A percentile compares a stretch with the other conserved stretches of the same genome.
These are phyloP conservation scores for Pulveroboletus frians DNA, from an alignment of 768 basidiomycete genomes.

Conservation along the genomic window DNA sequence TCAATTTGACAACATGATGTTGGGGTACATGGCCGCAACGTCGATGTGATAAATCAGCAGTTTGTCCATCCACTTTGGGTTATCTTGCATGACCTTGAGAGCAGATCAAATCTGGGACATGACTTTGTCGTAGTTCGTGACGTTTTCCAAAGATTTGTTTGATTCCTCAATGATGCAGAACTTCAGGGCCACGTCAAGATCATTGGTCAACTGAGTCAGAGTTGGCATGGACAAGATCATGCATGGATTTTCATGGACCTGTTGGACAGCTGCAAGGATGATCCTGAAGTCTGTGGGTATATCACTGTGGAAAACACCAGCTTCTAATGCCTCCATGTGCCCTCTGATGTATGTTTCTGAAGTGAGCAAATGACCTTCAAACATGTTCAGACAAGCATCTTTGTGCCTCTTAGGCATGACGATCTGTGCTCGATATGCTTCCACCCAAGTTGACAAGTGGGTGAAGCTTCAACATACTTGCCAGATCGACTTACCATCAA, in stretches of 20 bases:
- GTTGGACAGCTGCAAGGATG: slow-evolving; percentile 77
- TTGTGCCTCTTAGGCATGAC: slow-evolving; percentile 99
- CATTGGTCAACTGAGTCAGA: slow-evolving; percentile 70
- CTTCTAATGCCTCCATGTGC: slow-evolving; percentile 97
- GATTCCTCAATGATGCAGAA: slow-evolving; percentile 89
- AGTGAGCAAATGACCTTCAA: slow-evolving; percentile 89
- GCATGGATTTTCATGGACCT: slow-evolving; percentile 43
- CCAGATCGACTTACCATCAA: slow-evolving; percentile 69
- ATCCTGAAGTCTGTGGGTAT: slow-evolving; percentile 95
- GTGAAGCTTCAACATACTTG: neutral
- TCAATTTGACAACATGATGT: slow-evolving; percentile 99
- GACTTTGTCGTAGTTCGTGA: slow-evolving; percentile 95
- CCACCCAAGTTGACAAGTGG: slow-evolving; percentile 57
- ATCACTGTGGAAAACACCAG: slow-evolving; percentile 96
- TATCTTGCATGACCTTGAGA: slow-evolving; percentile 87
- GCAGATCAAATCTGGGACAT: slow-evolving; percentile 70
- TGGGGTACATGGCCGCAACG: slow-evolving; percentile 99
- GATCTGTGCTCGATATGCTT: slow-evolving; percentile 85
- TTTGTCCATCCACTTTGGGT: slow-evolving; percentile 81
- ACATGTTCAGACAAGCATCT: slow-evolving; percentile 86
- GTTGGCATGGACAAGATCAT: neutral
- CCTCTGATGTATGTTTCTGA: slow-evolving; percentile 99
- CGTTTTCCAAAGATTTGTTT: slow-evolving; percentile 67
- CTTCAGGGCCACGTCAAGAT: slow-evolving; percentile 85
- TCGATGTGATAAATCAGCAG: slow-evolving; percentile 98